phyloP scores from a whole-genome alignment of 108 stramenopile species.

The Schizochytrium sp. region DNA sequence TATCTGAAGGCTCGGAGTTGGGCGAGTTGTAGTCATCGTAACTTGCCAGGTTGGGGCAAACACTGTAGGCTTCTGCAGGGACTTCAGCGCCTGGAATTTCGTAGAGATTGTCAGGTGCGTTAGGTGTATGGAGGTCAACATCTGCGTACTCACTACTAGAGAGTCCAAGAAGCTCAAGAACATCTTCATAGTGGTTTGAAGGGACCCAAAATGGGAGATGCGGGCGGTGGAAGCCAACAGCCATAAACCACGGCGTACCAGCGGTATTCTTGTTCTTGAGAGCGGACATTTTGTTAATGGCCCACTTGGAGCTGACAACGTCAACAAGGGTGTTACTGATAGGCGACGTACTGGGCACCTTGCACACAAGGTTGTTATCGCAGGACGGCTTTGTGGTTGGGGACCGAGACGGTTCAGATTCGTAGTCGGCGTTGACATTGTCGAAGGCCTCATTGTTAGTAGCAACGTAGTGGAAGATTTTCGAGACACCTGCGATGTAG shows the following conservation, averaged over 20 bases:
- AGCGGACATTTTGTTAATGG: background rate
- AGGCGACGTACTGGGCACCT: background rate
- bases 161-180: background rate
- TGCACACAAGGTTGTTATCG: background rate
- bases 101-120: background rate
- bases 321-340: background rate
- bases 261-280: background rate
- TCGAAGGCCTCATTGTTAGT: constrained; percentile 16
- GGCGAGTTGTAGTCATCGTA: constrained; percentile 10
- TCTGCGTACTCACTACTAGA: background rate
- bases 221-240: constrained; percentile 35
- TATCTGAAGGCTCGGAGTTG: background rate
- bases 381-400: background rate
- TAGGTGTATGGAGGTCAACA: background rate
- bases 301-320: background rate
- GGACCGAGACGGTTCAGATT: background rate
- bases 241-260: background rate
- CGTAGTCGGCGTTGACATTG: background rate
- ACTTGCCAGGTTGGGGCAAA: constrained; percentile 31
- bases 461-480: background rate
- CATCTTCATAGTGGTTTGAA: background rate
- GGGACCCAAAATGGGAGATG: constrained; percentile 48
- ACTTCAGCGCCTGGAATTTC: constrained; percentile 6
- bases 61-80: background rate
- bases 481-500: background rate